Base-by-base conservation (phyloP, 2,329 filamentous ascomycete genomes). In the Fusarium ambrosium region DNA sequence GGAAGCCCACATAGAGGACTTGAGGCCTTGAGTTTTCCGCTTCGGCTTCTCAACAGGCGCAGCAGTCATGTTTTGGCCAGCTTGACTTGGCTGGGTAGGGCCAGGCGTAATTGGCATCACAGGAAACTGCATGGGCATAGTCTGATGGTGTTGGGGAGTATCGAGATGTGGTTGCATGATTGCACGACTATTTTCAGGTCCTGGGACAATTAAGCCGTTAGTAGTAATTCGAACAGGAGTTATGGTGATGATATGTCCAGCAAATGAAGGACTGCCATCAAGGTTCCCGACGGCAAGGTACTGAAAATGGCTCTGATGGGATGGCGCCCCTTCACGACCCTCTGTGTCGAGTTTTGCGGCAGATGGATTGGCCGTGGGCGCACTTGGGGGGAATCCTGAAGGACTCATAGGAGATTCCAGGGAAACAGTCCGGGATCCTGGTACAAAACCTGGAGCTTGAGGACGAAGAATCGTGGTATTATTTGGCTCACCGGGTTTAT, bases 1-100 rank as follows among this genome's bases (percentile, higher is more conserved):
- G 34, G 62, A 66, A 27, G 77, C 76, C 77, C 77, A 78, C 66
- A 77, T 76, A 14, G 77, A 78, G 20, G 73, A 69, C 11, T 55
- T 53, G 6, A 78, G 58, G 2, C 76, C 76, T 18, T 70, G 61
- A 8, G 64, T 69, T 37, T 71, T 78, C n/a, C 37, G 32, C n/a
- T 60, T 43, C 18, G 29, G 27, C 29, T 56, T 67, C 37, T n/a
- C 9, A 24, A n/a, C 11, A 20, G 45, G n/a, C 13, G 24, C 29
- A 7, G 32, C 13, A 20, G 45, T 27, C n/a, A 24, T 73, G 27
- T 55, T 63, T 41, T 58, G 27, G 39, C 18, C 45, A 32, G 36
- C 56, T 16, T 29, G 66, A 13, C 32, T 22, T 48, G 55, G 41
- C 27, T 65, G 59, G n/a, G 43, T 56, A 8, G 36, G 22, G n/a